Evolutionary conservation across 345 rosid genomes (phyloP), one percentile per base, ranked within the genome.

Genomic region (Hirschfeldia incana): DNA sequence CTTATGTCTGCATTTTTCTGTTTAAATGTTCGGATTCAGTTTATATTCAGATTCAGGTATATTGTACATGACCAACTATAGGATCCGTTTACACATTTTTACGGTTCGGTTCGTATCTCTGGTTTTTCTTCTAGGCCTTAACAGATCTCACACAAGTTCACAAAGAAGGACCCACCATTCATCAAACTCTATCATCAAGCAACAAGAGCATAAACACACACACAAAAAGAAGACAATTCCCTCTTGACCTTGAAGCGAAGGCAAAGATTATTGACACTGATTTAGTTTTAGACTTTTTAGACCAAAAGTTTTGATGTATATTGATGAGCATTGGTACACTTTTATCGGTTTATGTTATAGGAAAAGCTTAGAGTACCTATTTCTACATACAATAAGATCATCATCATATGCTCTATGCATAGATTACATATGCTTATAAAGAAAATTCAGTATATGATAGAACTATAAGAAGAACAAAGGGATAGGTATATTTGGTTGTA

Each of bases 311-410:
- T 33, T 59, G 17, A 26, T 79, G 36, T 34, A 27, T 36, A 60
- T 60, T 5, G 51, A 67, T 60, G 73, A 58, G 15, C 30, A 66
- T 44, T 65, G 67, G 77, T 78, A 66, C 53, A 72, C 72, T 51
- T 63, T 36, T 27, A 15, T 15, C 39, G 66, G 71, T 72, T 63
- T 44, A 33, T 46, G 70, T 70, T 5, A 21, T 21, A 6, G 36
- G 7, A 33, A 33, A 33, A 33, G 36, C 7, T 30, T 33, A 33
- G 36, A 33, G 36, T n/a, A 57, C 33, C 30, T 66, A 65, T 65
- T n/a, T n/a, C 73, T 72, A 78, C 63, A 68, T 34, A 67, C 0
- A n/a, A 51, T n/a, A 51, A 51, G 57, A 49, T 30, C 33, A 49
- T 49, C 33, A 79, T 67, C 70, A 49, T 67, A 2, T 30, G 55